Conservation (phyloP, 345 rosid genomes). For the Carallia pectinifolia region DNA sequence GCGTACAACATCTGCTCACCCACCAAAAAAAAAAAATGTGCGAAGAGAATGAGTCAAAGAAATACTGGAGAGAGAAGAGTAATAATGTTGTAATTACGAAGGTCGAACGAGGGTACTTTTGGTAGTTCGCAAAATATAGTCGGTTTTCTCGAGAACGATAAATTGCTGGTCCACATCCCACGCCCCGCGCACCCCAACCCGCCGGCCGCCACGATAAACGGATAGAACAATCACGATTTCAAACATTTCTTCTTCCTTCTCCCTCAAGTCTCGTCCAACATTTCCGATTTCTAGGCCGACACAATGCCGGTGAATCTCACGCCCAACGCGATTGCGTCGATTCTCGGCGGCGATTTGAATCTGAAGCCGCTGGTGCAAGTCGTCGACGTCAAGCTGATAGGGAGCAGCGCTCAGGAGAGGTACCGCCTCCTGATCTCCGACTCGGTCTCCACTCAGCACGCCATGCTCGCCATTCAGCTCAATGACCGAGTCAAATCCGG, state of each 20-base stretch:
- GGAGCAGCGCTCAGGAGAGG: slow-evolving; percentile 60
- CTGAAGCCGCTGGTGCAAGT: slow-evolving; percentile 80
- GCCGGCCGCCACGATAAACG: no score
- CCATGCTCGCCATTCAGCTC: slow-evolving; percentile 82
- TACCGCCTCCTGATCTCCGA: slow-evolving; percentile 71
- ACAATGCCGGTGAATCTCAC: slow-evolving; percentile 76
- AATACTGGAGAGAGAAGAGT: no score
- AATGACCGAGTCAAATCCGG: slow-evolving; percentile 64
- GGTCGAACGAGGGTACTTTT: no score
- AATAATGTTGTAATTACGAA: no score
- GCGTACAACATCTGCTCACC: no score
- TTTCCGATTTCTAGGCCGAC: neutral
- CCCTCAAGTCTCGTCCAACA: neutral
- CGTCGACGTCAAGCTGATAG: slow-evolving; percentile 60
- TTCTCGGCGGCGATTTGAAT: slow-evolving; percentile 71
- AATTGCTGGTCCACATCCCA: no score
- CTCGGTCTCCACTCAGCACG: slow-evolving; percentile 60
- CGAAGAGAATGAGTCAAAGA: no score
- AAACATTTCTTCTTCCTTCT: neutral
- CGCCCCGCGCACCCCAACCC: no score
- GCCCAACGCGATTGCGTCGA: slow-evolving; percentile 59
- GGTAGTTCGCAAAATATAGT: no score
- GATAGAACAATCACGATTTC: neutral
- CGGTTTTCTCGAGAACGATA: no score
- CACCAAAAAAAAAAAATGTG: no score